These are phyloP conservation scores for Rhynchospora tenuis DNA, from an alignment of 176 grass and related monocot genomes.

Conservation along the genomic window DNA sequence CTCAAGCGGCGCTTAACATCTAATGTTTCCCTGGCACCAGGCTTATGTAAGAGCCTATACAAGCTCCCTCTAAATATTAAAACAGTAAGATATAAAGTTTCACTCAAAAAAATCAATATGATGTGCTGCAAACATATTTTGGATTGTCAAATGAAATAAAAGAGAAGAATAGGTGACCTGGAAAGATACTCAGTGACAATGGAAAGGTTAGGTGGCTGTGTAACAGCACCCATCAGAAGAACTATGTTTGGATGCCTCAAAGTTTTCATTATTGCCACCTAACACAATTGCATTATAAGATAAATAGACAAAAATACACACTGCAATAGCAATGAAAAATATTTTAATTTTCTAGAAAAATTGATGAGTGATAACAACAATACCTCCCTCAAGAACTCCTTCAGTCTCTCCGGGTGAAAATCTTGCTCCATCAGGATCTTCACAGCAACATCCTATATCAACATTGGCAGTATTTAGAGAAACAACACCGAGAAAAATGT, in stretches of 20 bases:
- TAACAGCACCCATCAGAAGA: constrained; percentile 97
- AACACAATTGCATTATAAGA: neutral
- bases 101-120: neutral
- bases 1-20: constrained; percentile 57
- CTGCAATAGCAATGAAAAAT: neutral
- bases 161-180: constrained; percentile 40
- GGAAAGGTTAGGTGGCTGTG: constrained; percentile 62
- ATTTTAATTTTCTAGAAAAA: neutral
- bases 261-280: constrained; percentile 96
- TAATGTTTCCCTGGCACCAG: constrained; percentile 48
- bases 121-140: neutral
- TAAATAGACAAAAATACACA: constrained; percentile 10
- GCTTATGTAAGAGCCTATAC: constrained; percentile 62
- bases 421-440: constrained; percentile 91
- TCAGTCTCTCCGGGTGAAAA: constrained; percentile 54
- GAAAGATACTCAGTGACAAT: constrained; percentile 86
- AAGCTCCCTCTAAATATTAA: constrained; percentile 63
- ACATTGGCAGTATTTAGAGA: constrained; percentile 1
- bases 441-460: constrained; percentile 75
- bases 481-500: neutral
- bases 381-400: constrained; percentile 88
- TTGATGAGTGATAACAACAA: neutral
- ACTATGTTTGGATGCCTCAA: constrained; percentile 90
- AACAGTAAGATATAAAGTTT: neutral
- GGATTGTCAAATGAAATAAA: neutral